Base-by-base conservation (phyloP, 169 alveolate genomes). In the Plasmodium coatneyi region DNA sequence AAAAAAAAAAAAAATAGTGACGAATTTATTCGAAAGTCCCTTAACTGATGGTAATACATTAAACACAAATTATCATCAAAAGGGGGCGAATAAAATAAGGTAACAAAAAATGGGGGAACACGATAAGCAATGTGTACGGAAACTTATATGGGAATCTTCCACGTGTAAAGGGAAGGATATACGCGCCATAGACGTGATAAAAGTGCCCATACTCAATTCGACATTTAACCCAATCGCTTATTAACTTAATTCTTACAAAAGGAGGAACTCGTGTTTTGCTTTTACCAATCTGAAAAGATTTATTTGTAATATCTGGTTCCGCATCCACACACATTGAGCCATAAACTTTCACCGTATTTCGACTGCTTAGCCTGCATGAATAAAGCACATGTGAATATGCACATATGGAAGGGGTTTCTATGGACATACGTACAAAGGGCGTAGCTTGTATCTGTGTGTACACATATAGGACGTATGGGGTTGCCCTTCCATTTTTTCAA, bases 261-360 rank as follows among this genome's bases (percentile, higher is more conserved):
- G 41, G 52, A 39, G 16, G 32, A 28, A 32, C 52, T 78, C 46
- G 28, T 41, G 34, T 22, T 36, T 80, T 80, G 30, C 70, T 43
- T 28, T 39, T 72, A 30, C 10, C 10, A 46, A 6, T 10, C 34
- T 39, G 30, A 66, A 78, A 78, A 78, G 30, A 34, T 14, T 79
- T 87, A 87, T 87, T 87, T 87, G 72, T 79, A 87, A 87, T 79
- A 87, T 79, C 93, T 87, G 3, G 93, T 36, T 54, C 93, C 93
- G 19, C 93, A 87, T 49, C 93, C 93, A 60, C 93, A 87, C 41
- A 87, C 82, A 43, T 87, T 87, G 12, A 80, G 82, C 93, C 93
- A 87, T 87, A 87, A 78, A 25, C 82, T 87, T 14, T 79, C 93
- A 5, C 89, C 80, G 12, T 78, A 41, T 16, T 78, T 87, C 30